Evolutionary conservation across 805 yeast genomes (phyloP).

Genomic region (Teunomyces barrocoloradensis): DNA sequence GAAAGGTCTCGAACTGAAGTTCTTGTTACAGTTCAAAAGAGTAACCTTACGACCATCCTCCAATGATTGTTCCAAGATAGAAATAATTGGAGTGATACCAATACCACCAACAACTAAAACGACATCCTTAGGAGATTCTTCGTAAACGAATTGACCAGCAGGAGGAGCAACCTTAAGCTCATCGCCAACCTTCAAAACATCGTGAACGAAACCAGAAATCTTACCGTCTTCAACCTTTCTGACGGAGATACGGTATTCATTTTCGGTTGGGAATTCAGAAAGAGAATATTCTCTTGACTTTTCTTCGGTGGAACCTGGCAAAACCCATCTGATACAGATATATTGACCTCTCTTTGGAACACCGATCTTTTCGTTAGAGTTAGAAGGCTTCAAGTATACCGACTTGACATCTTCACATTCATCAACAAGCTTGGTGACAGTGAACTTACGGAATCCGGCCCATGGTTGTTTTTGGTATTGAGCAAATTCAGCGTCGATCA

Average conservation of each 20-base stretch:
- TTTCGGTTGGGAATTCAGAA: conserved; percentile 33
- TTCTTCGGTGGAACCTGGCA: conserved; percentile 37
- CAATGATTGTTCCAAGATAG: conserved; percentile 46
- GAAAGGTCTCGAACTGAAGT: conserved; percentile 21
- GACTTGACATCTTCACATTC: conserved; percentile 52
- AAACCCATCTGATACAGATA: conserved; percentile 31
- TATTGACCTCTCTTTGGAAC: conserved; percentile 48
- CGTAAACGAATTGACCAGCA: conserved; percentile 49
- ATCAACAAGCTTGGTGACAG: conserved; percentile 36
- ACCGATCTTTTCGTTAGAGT: conserved; percentile 35
- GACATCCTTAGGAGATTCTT: conserved; percentile 21
- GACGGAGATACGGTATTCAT: conserved; percentile 59
- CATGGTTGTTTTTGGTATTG: conserved; percentile 46
- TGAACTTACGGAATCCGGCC: conserved; percentile 58
- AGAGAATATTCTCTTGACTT: conserved; percentile 61
- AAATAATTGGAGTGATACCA: conserved; percentile 63
- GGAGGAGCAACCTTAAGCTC: conserved; percentile 54
- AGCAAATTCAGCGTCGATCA: conserved; percentile 53
- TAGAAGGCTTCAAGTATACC: conserved; percentile 40
- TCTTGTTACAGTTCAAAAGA: conserved; percentile 33
- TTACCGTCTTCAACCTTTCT: conserved; percentile 47
- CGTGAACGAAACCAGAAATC: conserved; percentile 51
- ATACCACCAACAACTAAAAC: conserved; percentile 59
- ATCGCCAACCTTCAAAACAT: conserved; percentile 47
- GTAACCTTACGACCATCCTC: conserved; percentile 28